phyloP scores from a whole-genome alignment of 2,329 filamentous ascomycete species.

The Amauroascus niger region DNA sequence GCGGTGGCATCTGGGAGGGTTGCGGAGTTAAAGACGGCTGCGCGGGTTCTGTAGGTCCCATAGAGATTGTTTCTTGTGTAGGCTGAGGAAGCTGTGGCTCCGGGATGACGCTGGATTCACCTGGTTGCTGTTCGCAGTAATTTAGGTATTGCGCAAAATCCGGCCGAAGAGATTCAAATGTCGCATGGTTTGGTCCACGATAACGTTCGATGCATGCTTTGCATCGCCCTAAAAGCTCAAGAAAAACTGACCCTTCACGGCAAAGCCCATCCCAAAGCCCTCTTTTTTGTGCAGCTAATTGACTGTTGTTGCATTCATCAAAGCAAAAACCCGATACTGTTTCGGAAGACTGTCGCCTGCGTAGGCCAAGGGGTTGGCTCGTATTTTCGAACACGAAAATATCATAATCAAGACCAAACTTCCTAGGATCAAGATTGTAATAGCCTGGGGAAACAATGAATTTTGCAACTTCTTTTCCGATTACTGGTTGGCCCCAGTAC shows the following conservation, averaged over 20 bases:
- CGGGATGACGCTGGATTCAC: background rate
- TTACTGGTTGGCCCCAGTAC: slow-evolving; percentile 21
- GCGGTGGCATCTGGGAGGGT: background rate
- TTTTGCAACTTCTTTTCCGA: slow-evolving; percentile 29
- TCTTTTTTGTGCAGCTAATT: slow-evolving; percentile 37
- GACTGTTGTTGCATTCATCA: slow-evolving; percentile 44
- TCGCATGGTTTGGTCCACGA: background rate
- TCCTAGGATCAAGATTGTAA: slow-evolving; percentile 54
- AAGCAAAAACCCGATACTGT: slow-evolving; percentile 44
- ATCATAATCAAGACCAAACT: slow-evolving; percentile 54
- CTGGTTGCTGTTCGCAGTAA: slow-evolving; percentile 33
- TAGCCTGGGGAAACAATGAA: slow-evolving; percentile 49
- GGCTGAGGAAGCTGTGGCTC: slow-evolving; percentile 6
- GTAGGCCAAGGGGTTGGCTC: slow-evolving; percentile 24
- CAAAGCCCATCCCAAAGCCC: slow-evolving; percentile 47
- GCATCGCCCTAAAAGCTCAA: slow-evolving; percentile 32
- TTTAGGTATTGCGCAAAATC: slow-evolving; percentile 39
- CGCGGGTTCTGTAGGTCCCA: background rate
- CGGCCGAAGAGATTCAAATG: slow-evolving; percentile 20
- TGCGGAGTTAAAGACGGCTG: background rate
- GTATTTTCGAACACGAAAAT: slow-evolving; percentile 44
- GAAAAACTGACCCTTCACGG: slow-evolving; percentile 35
- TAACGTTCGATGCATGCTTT: slow-evolving; percentile 34
- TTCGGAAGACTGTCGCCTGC: slow-evolving; percentile 24
- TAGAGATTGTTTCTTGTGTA: background rate